phyloP scores from a whole-genome alignment of 2,329 filamentous ascomycete species.

The Diaporthe humulicola region DNA sequence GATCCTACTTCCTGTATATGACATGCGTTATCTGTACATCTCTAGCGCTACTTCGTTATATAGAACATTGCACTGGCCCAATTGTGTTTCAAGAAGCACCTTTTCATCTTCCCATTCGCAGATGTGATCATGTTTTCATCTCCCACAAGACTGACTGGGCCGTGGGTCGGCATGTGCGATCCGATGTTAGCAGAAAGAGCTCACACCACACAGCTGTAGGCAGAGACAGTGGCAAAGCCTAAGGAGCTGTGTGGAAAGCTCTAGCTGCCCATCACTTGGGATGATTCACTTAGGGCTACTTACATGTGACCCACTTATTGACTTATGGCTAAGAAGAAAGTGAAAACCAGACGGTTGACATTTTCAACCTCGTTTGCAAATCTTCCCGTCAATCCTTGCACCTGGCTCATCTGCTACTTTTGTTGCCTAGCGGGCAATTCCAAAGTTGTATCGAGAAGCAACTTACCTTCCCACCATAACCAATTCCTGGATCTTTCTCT shows the following conservation, averaged over 20 bases:
- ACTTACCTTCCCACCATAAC: no score
- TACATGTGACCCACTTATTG: background rate
- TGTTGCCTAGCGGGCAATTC: no score
- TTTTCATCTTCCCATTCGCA: background rate
- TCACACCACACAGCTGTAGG: background rate
- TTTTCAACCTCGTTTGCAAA: no score
- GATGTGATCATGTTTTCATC: background rate
- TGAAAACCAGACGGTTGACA: background rate
- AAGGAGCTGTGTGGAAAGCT: background rate
- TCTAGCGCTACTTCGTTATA: background rate
- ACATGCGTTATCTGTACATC: constrained; percentile 2
- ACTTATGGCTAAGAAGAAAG: background rate
- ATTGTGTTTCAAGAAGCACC: background rate
- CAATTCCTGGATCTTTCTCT: background rate
- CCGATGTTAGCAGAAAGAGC: background rate
- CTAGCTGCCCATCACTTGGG: background rate
- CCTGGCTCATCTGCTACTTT: background rate
- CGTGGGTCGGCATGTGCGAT: no score
- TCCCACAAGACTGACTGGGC: no score
- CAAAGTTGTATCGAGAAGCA: no score
- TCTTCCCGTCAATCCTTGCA: no score
- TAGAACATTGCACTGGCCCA: background rate
- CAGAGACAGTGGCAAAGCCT: background rate
- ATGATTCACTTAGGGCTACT: background rate
- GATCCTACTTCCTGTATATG: constrained; percentile 8